These are phyloP conservation scores for Macroventuria anomochaeta DNA, from an alignment of 2,329 filamentous ascomycete species.

Conservation along the genomic window DNA sequence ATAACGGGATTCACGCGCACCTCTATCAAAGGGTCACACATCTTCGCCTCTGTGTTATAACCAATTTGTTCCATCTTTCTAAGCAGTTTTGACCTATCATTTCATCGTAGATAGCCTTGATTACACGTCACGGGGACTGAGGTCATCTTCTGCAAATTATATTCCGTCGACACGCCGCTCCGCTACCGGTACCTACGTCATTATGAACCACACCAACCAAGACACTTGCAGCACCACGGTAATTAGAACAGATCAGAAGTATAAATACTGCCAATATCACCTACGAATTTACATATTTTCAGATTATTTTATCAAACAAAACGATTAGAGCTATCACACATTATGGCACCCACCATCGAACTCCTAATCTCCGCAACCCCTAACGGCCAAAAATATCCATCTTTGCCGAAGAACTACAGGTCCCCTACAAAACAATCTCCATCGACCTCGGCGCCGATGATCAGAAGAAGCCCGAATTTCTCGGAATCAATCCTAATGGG, in stretches of 20 bases:
- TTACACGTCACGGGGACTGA: too few species aligned
- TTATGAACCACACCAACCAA: too few species aligned
- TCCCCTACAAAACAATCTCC: constrained; percentile 26
- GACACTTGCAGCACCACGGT: too few species aligned
- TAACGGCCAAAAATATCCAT: constrained; percentile 86
- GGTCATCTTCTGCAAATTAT: too few species aligned
- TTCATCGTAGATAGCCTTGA: constrained; percentile 13
- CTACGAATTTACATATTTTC: too few species aligned
- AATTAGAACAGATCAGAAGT: too few species aligned
- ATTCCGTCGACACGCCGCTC: too few species aligned
- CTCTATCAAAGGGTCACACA: background rate
- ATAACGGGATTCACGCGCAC: background rate
- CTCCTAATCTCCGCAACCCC: constrained; percentile 84
- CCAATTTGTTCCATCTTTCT: too few species aligned
- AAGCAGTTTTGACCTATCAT: constrained; percentile 26
- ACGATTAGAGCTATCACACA: constrained; percentile 34
- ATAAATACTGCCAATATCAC: too few species aligned
- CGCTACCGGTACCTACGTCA: too few species aligned
- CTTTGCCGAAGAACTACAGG: constrained; percentile 76
- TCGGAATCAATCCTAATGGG: constrained; percentile 87
- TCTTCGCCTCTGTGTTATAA: constrained; percentile 13
- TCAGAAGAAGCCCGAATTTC: constrained; percentile 82
- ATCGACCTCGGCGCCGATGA: constrained; percentile 72
- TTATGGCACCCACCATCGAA: constrained; percentile 59
- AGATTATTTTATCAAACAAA: too few species aligned